Conservation (phyloP, 106 monocot species). For the Narthecium ossifragum region DNA sequence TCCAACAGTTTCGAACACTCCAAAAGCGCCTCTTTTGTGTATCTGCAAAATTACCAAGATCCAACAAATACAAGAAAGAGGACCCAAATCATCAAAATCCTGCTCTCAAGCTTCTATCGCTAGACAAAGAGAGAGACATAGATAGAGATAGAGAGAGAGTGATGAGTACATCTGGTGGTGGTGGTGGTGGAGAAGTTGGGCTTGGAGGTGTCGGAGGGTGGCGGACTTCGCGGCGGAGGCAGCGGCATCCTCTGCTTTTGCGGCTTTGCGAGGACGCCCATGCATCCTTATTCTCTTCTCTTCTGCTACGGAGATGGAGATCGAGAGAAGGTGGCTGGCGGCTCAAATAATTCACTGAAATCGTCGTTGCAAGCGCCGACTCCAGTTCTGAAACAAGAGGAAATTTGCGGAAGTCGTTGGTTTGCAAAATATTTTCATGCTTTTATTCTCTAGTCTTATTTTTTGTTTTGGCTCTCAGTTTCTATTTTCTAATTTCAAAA, state of each 20-base stretch:
- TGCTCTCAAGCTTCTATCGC: no score
- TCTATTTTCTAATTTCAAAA: no score
- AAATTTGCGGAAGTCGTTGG: no score
- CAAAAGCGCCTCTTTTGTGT: constrained; percentile 61
- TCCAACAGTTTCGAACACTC: constrained; percentile 69
- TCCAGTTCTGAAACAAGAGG: no score
- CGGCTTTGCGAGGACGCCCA: constrained; percentile 65
- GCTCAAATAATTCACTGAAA: no score
- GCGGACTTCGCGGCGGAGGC: constrained; percentile 59
- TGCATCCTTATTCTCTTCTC: constrained; percentile 36
- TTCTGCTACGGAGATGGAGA: neutral
- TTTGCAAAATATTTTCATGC: no score
- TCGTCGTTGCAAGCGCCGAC: no score
- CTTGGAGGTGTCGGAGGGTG: constrained; percentile 65
- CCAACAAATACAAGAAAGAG: neutral
- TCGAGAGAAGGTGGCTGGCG: neutral
- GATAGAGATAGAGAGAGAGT: neutral
- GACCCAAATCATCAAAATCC: neutral
- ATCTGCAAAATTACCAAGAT: constrained; percentile 31
- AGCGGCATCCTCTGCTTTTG: constrained; percentile 41
- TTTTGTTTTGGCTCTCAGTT: no score
- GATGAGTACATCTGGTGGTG: constrained; percentile 51
- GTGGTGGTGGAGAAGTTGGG: constrained; percentile 69
- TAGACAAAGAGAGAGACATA: neutral
- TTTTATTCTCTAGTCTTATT: no score